phyloP scores from a whole-genome alignment of 768 basidiomycete species.

The Xanthoconium purpureum region DNA sequence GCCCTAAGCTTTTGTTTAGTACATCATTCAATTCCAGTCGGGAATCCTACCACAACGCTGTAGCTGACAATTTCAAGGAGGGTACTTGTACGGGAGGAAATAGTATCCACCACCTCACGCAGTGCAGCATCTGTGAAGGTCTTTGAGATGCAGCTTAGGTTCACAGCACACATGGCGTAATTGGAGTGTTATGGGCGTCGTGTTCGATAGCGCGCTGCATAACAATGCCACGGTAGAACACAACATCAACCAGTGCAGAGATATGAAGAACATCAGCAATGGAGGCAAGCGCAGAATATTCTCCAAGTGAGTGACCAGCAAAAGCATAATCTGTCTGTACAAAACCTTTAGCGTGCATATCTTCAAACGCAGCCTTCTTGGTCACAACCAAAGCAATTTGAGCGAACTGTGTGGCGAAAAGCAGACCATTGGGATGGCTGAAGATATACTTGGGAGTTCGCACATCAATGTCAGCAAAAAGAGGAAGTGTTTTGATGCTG shows the following conservation, averaged over 20 bases:
- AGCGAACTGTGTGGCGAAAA: conserved; percentile 98
- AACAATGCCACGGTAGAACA: conserved; percentile 99
- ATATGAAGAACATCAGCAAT: conserved; percentile 96
- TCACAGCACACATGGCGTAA: conserved; percentile 99
- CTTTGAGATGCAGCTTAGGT: conserved; percentile 91
- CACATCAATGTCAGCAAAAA: conserved; percentile 92
- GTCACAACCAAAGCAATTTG: conserved; percentile 98
- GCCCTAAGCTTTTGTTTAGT: conserved; percentile 50
- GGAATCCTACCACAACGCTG: conserved; percentile 71
- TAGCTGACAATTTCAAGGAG: conserved; percentile 98
- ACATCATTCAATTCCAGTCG: background rate
- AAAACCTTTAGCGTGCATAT: conserved; percentile 94
- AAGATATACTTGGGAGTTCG: conserved; percentile 98
- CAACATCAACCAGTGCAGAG: conserved; percentile 95
- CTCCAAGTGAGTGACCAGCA: conserved; percentile 96
- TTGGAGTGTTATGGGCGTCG: conserved; percentile 88
- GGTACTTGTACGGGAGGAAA: conserved; percentile 71
- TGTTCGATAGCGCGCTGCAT: conserved; percentile 99
- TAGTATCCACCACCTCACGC: conserved; percentile 94
- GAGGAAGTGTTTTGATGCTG: conserved; percentile 90
- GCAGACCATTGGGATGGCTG: conserved; percentile 89
- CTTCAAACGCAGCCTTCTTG: conserved; percentile 97
- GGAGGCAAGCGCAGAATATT: conserved; percentile 97
- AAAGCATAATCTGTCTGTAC: conserved; percentile 91
- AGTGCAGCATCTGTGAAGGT: conserved; percentile 93